Conservation (phyloP, 306 rosid genomes). For the Cucumis sativus region DNA sequence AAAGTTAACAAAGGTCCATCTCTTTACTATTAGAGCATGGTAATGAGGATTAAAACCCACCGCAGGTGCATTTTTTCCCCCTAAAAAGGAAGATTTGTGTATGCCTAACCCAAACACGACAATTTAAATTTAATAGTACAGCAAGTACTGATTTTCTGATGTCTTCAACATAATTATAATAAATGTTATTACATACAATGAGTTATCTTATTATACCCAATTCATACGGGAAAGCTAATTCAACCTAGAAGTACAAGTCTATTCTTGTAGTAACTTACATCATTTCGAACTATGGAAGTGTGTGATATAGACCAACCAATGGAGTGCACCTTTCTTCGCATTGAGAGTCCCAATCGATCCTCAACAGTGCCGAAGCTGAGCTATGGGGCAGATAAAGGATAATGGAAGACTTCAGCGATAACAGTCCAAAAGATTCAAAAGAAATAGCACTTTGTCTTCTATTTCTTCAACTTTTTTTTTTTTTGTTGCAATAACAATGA, state of each 20-base stretch:
- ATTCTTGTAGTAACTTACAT: conserved; percentile 39
- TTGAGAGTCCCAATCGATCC: conserved; percentile 67
- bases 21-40: not conserved
- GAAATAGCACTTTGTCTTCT: conserved; percentile 5
- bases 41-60: not conserved
- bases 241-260: not conserved
- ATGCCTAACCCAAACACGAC: not conserved
- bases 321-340: conserved; percentile 61
- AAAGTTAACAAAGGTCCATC: conserved; percentile 8
- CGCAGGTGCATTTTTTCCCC: not conserved
- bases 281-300: conserved; percentile 56
- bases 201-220: not conserved
- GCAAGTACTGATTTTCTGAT: not conserved
- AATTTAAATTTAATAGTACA: not conserved
- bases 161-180: not conserved
- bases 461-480: not conserved
- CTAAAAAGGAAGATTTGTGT: not conserved
- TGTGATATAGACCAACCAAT: conserved; percentile 75
- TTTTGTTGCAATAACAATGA: not conserved
- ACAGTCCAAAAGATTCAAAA: conserved; percentile 8
- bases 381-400: conserved; percentile 62
- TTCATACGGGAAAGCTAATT: not conserved
- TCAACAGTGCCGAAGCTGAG: conserved; percentile 93
- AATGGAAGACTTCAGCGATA: conserved; percentile 32
- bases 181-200: not conserved